Conservation (phyloP, 2,329 filamentous ascomycete species). For the Fusarium palustre region DNA sequence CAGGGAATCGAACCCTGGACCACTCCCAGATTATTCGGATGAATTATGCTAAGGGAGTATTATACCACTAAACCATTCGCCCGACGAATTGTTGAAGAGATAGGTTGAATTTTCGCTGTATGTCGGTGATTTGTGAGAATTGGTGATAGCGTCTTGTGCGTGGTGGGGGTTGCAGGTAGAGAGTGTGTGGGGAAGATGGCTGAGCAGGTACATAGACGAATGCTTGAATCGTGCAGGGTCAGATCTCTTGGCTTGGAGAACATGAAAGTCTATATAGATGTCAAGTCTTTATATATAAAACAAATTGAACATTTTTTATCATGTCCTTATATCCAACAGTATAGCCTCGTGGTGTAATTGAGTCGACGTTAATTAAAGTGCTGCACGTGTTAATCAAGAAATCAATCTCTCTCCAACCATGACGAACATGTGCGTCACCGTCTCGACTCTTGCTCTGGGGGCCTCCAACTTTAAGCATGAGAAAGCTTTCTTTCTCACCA, state of each 20-base stretch:
- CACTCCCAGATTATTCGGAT: conserved; percentile 46
- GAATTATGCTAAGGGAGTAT: conserved; percentile 51
- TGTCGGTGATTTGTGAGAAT: background rate
- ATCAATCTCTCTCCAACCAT: conserved; percentile 41
- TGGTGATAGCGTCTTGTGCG: conserved; percentile 10
- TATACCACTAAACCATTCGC: conserved; percentile 53
- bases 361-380: background rate
- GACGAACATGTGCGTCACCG: conserved; percentile 51
- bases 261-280: background rate
- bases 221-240: conserved; percentile 23
- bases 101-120: background rate
- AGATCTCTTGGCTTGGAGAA: conserved; percentile 21
- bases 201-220: background rate
- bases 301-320: background rate
- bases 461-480: conserved; percentile 28
- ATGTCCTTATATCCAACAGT: background rate
- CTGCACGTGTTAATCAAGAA: conserved; percentile 40
- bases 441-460: conserved; percentile 30
- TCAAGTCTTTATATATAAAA: background rate
- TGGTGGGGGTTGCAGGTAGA: conserved; percentile 20
- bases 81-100: conserved; percentile 19
- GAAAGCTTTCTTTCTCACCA: conserved; percentile 8
- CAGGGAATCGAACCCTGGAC: conserved; percentile 53
- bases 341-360: background rate
- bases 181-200: conserved; percentile 4